phyloP scores from a whole-genome alignment of 805 yeast species.

The Alloascoidea hylecoeti region DNA sequence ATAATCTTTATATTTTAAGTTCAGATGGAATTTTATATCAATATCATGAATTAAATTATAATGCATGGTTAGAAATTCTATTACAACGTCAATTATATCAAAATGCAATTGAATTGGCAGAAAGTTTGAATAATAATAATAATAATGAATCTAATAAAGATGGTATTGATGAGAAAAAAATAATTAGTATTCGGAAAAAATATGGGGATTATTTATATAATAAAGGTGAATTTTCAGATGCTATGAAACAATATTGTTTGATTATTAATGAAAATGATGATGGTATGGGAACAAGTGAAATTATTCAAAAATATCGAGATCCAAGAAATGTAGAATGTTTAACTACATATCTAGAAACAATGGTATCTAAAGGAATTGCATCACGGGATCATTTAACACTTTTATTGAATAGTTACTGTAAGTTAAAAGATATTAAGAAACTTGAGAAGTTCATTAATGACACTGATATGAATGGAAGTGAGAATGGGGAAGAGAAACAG shows the following conservation, averaged over 20 bases:
- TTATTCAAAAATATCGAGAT: slow-evolving; percentile 68
- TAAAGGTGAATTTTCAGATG: slow-evolving; percentile 49
- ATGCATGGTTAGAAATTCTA: slow-evolving; percentile 56
- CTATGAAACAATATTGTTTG: slow-evolving; percentile 62
- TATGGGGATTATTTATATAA: slow-evolving; percentile 66
- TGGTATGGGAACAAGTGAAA: slow-evolving; percentile 46
- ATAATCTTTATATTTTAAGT: slow-evolving; percentile 44
- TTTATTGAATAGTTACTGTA: slow-evolving; percentile 66
- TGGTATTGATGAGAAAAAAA: slow-evolving; percentile 16
- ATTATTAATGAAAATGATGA: slow-evolving; percentile 25
- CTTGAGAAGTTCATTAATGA: slow-evolving; percentile 41
- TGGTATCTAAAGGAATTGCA: slow-evolving; percentile 41
- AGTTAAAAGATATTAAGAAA: slow-evolving; percentile 46
- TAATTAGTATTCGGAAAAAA: slow-evolving; percentile 28
- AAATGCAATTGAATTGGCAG: slow-evolving; percentile 60
- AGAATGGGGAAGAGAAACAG: slow-evolving; percentile 17
- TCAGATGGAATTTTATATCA: slow-evolving; percentile 65
- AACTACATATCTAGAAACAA: slow-evolving; percentile 45
- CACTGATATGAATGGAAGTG: slow-evolving; percentile 19
- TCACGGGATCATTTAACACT: slow-evolving; percentile 75
- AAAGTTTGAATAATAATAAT: slow-evolving; percentile 12
- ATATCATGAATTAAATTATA: slow-evolving; percentile 48
- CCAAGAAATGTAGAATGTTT: slow-evolving; percentile 56
- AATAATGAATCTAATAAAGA: slow-evolving; percentile 13
- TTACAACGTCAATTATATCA: slow-evolving; percentile 57